Evolutionary conservation across 225 moss, liverwort and hornwort species (phyloP).

Genomic region (Pseudisothecium myosuroides): DNA sequence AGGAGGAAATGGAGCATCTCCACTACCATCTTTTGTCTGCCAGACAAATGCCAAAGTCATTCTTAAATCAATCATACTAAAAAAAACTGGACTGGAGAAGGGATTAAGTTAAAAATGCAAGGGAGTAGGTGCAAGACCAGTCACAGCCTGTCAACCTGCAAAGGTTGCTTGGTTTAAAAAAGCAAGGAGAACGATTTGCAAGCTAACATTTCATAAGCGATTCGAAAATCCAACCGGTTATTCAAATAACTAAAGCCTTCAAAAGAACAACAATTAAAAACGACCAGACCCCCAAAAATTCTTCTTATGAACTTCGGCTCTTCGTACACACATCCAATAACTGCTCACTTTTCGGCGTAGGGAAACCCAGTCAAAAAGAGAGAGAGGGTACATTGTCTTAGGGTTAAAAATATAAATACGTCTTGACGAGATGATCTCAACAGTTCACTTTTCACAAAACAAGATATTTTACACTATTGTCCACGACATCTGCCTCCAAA

Average conservation of each 20-base stretch:
- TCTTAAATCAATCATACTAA: background rate
- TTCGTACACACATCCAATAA: background rate
- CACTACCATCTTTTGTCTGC: conserved; percentile 96
- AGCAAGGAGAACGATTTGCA: background rate
- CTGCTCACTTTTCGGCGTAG: background rate
- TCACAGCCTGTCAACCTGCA: background rate
- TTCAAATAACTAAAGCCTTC: background rate
- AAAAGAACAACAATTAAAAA: background rate
- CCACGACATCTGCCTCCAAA: background rate
- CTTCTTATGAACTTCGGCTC: background rate
- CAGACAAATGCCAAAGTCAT: background rate
- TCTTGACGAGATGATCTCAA: background rate
- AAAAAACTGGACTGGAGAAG: background rate
- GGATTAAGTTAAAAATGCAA: background rate
- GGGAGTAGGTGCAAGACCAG: background rate
- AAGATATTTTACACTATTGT: background rate
- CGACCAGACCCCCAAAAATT: background rate
- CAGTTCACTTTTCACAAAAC: background rate
- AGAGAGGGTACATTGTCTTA: background rate
- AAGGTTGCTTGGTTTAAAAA: background rate
- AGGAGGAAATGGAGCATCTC: conserved; percentile 91
- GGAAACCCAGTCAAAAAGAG: background rate
- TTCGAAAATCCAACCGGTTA: background rate
- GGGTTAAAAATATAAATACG: background rate
- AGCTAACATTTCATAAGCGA: background rate